phyloP scores from a whole-genome alignment of 2,329 filamentous ascomycete species.

The Claviceps purpurea region DNA sequence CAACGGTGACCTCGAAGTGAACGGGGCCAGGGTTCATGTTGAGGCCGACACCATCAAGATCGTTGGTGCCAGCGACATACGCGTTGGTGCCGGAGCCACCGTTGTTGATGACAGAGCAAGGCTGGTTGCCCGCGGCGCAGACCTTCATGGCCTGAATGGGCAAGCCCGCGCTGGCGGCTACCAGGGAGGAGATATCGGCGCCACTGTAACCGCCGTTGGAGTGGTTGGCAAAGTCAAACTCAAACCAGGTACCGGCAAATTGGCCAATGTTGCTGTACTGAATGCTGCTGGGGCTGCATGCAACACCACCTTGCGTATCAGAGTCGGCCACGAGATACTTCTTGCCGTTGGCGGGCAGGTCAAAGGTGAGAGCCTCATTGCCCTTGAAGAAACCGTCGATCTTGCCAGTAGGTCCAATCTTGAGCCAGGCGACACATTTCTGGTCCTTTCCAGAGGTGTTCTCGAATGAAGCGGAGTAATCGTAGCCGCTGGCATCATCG shows the following conservation, averaged over 20 bases:
- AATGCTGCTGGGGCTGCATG: conserved; percentile 24
- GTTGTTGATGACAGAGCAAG: conserved; percentile 28
- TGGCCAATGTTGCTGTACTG: conserved; percentile 25
- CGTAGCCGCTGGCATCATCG: conserved; percentile 24
- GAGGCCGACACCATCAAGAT: conserved; percentile 25
- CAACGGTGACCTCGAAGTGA: conserved; percentile 19
- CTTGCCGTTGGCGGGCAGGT: conserved; percentile 21
- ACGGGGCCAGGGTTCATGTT: conserved; percentile 20
- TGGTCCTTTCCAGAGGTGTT: conserved; percentile 22
- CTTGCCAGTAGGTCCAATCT: conserved; percentile 31
- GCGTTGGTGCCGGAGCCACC: conserved; percentile 24
- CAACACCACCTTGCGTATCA: conserved; percentile 35
- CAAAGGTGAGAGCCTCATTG: conserved; percentile 27
- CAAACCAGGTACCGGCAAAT: conserved; percentile 33
- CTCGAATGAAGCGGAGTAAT: conserved; percentile 29
- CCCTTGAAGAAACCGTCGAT: conserved; percentile 37
- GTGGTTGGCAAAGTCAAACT: conserved; percentile 33
- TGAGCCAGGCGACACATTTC: conserved; percentile 35
- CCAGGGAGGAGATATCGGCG: conserved; percentile 36
- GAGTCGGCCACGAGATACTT: conserved; percentile 30
- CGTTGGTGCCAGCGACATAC: conserved; percentile 24
- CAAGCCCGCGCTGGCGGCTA: conserved; percentile 21
- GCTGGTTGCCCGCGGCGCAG: conserved; percentile 16
- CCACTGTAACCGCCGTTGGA: conserved; percentile 37
- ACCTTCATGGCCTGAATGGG: conserved; percentile 24